These are phyloP conservation scores for Termitomyces sp. DNA, from an alignment of 768 basidiomycete species.

Conservation along the genomic window DNA sequence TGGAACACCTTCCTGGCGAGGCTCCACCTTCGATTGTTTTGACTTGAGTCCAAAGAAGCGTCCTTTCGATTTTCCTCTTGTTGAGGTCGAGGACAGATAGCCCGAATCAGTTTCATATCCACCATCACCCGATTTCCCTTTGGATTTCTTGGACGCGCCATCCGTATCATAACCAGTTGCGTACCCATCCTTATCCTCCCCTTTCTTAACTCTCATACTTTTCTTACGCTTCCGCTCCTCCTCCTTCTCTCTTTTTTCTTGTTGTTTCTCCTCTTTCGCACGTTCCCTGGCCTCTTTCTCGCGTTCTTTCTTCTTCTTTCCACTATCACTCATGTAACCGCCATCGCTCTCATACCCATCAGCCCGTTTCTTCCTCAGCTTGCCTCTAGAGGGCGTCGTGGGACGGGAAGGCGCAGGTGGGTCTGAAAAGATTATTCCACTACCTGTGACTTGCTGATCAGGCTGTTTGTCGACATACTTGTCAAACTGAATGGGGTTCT, in stretches of 20 bases:
- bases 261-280: slow-evolving; percentile 19
- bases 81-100: slow-evolving; percentile 19
- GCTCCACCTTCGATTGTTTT: slow-evolving; percentile 31
- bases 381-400: slow-evolving; percentile 19
- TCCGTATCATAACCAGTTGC: slow-evolving; percentile 25
- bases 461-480: slow-evolving; percentile 2
- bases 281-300: slow-evolving; percentile 19
- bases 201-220: slow-evolving; percentile 19
- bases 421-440: slow-evolving; percentile 17
- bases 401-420: slow-evolving; percentile 20
- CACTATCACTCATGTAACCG: slow-evolving; percentile 43
- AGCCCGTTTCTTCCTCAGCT: slow-evolving; percentile 36
- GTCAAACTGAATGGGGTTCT: slow-evolving; percentile 4
- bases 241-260: slow-evolving; percentile 21
- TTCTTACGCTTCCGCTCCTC: slow-evolving; percentile 30
- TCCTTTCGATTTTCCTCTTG: slow-evolving; percentile 30
- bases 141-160: slow-evolving; percentile 14
- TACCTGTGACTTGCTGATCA: not conserved
- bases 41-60: slow-evolving; percentile 40
- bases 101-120: slow-evolving; percentile 37
- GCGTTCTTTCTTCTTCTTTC: slow-evolving; percentile 25
- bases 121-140: slow-evolving; percentile 21
- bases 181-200: slow-evolving; percentile 14
- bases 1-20: slow-evolving; percentile 21
- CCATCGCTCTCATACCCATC: slow-evolving; percentile 52